Evolutionary conservation across 768 basidiomycete species (phyloP), one percentile per base, ranked within the genome.

Genomic region (Kwoniella pini): DNA sequence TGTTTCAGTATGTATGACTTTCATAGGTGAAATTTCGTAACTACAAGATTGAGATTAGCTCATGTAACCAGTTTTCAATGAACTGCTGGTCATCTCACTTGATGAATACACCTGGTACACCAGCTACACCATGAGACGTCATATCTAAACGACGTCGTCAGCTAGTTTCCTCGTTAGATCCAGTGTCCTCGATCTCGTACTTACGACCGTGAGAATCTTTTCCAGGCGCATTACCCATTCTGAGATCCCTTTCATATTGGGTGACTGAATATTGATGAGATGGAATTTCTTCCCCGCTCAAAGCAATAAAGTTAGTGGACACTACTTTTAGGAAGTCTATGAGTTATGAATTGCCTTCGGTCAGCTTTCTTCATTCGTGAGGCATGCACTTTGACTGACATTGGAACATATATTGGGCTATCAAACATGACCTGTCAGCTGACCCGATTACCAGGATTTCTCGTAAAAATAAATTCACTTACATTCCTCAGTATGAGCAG

Each of bases 241-340:
- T 75, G 54, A 98, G 81, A 77, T 99, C 92, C 21, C 96, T 88
- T 79, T 98, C 96, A 77, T 97, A 99, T 65, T 91, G 89, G 1
- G 95, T 98, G 5, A 88, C 88, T 71, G 91, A 94, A 79, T 96
- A 98, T 79, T 99, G 95, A 72, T 95, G 90, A 3, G 91, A 87
- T 64, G 90, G 87, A 72, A 92, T 83, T 85, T 91, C 68, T 68
- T 87, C 84, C 28, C 86, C 88, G 62, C 88, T 85, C 26, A 95
- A 81, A n/a, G 87, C 89, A 63, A 85, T 84, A 81, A 96, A 97
- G 74, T 89, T 88, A 1, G 95, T 99, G 6, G 92, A 91, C 39
- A 99, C 96, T 44, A 99, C 95, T 80, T 99, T 99, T 72, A 99
- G 83, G 86, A 97, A 98, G 80, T 98, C 75, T 98, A 15, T 36